Percentiles rank a stretch among this genome's conserved stretches.
Evolutionary conservation across 345 rosid species (phyloP).

Genomic region (Aquilaria yunnanensis): DNA sequence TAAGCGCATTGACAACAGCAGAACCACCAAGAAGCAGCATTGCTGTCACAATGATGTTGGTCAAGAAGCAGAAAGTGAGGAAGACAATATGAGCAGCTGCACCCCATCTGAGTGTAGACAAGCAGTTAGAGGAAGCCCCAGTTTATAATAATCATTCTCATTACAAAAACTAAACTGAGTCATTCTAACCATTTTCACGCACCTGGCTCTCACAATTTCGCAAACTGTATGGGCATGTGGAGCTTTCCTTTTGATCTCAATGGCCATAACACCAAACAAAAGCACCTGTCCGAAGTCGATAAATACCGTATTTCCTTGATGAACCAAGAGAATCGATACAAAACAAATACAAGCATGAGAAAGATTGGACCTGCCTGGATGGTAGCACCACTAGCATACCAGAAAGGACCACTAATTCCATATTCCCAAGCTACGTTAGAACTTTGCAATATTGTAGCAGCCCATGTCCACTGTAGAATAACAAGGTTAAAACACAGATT

Average conservation of each 20-base stretch:
- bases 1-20: slow-evolving; percentile 91
- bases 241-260: slow-evolving; percentile 95
- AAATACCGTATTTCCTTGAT: neutral
- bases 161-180: neutral
- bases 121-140: neutral
- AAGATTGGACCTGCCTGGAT: slow-evolving; percentile 54
- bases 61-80: slow-evolving; percentile 72
- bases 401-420: slow-evolving; percentile 93
- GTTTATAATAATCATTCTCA: neutral
- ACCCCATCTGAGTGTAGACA: slow-evolving; percentile 63
- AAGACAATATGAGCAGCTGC: slow-evolving; percentile 76
- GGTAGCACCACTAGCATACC: slow-evolving; percentile 97
- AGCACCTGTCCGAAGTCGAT: slow-evolving; percentile 44
- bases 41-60: slow-evolving; percentile 77
- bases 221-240: slow-evolving; percentile 92
- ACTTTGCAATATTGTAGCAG: slow-evolving; percentile 96
- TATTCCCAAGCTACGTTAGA: slow-evolving; percentile 95
- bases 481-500: neutral
- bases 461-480: slow-evolving; percentile 84
- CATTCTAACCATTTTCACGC: slow-evolving; percentile 9
- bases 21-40: slow-evolving; percentile 95
- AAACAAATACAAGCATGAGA: neutral
- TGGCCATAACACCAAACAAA: slow-evolving; percentile 90
- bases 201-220: slow-evolving; percentile 95
- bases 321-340: neutral